These are phyloP conservation scores for Plectosphaerella sp. DNA, from an alignment of 2,329 filamentous ascomycete species.

Conservation along the genomic window DNA sequence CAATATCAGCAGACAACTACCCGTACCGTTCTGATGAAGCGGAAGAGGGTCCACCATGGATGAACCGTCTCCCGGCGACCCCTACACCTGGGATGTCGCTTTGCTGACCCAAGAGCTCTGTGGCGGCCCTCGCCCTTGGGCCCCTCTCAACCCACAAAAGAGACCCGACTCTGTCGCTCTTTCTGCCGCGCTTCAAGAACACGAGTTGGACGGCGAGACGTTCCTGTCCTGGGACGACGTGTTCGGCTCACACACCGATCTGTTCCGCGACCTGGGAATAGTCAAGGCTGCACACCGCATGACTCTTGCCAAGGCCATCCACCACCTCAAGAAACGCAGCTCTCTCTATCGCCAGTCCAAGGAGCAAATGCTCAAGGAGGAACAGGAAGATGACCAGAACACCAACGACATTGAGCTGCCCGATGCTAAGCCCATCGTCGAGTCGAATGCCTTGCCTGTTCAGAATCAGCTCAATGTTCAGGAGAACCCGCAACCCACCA, in stretches of 20 bases:
- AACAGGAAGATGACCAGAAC: not conserved
- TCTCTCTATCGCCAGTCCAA: constrained; percentile 9
- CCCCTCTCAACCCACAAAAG: constrained; percentile 23
- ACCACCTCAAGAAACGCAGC: constrained; percentile 12
- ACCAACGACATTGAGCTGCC: too few species aligned
- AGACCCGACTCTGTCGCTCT: constrained; percentile 51
- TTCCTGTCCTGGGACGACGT: constrained; percentile 55
- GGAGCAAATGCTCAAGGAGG: not conserved
- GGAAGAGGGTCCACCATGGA: constrained; percentile 17
- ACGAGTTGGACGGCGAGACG: constrained; percentile 61
- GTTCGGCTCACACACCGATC: constrained; percentile 39
- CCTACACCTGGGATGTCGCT: constrained; percentile 69
- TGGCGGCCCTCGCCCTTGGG: constrained; percentile 44
- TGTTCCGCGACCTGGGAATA: constrained; percentile 52
- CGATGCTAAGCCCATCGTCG: too few species aligned
- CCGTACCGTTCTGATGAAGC: not conserved
- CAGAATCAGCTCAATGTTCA: too few species aligned
- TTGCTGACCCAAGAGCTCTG: constrained; percentile 65
- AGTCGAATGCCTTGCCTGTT: too few species aligned
- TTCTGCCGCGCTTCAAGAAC: constrained; percentile 49
- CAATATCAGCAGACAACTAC: not conserved
- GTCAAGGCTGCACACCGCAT: constrained; percentile 52
- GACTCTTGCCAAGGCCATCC: constrained; percentile 54
- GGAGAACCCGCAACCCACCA: too few species aligned
- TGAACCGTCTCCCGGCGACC: constrained; percentile 46